Evolutionary conservation across 139 green algal genomes (phyloP).

Genomic region (Deuterostichococcus epilithicus): DNA sequence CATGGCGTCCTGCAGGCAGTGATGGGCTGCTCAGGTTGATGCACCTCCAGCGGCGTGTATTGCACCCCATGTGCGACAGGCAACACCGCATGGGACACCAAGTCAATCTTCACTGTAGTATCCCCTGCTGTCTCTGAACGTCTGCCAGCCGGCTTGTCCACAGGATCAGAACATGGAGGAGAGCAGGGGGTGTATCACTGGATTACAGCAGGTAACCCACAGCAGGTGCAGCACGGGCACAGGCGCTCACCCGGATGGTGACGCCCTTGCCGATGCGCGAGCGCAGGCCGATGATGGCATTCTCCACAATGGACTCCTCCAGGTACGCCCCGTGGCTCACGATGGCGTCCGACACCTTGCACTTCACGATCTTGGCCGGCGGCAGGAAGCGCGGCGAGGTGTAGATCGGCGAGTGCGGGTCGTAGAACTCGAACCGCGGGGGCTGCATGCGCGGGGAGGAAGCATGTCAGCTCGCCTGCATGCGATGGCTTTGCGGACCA

Average conservation of each 20-base stretch:
- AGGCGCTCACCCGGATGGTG: constrained; percentile 43
- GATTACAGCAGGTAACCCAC: too few species aligned
- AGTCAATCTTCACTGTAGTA: too few species aligned
- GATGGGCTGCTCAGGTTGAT: background rate
- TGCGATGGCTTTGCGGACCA: too few species aligned
- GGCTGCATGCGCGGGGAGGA: constrained; percentile 39
- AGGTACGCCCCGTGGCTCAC: constrained; percentile 80
- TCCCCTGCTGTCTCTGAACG: too few species aligned
- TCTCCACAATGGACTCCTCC: constrained; percentile 72
- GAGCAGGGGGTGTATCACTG: too few species aligned
- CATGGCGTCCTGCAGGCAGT: constrained; percentile 70
- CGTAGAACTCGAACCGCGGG: constrained; percentile 95
- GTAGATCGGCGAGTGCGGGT: constrained; percentile 96
- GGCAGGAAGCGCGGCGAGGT: constrained; percentile 96
- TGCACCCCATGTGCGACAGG: background rate
- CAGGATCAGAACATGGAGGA: too few species aligned
- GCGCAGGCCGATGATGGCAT: constrained; percentile 93
- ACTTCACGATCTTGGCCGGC: constrained; percentile 87
- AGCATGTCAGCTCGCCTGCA: too few species aligned
- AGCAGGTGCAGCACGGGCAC: too few species aligned
- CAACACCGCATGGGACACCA: too few species aligned
- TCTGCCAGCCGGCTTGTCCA: too few species aligned
- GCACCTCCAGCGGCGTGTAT: background rate
- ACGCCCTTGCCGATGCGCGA: constrained; percentile 63
- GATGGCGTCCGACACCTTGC: constrained; percentile 70